A percentile compares a stretch with the other conserved stretches of the same genome.
Evolutionary conservation across 495 filamentous ascomycete genomes (phyloP).

Genomic region (Aspergillus cristatus): DNA sequence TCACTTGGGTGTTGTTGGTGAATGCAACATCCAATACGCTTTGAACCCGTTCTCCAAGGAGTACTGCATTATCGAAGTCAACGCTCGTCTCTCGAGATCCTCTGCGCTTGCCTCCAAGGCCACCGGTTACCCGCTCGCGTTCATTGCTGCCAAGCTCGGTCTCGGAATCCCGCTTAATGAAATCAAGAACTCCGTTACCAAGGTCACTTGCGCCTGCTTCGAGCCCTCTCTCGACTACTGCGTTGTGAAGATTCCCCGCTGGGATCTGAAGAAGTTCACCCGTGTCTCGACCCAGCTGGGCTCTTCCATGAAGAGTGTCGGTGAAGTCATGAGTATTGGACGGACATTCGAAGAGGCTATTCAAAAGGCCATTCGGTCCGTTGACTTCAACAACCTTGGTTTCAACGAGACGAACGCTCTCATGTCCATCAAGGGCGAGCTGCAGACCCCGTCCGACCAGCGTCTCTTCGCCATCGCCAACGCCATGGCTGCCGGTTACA

Average conservation of each 20-base stretch:
- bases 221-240: conserved; percentile 99
- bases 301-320: conserved; percentile 99
- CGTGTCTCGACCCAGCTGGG: conserved; percentile 89
- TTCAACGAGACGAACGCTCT: conserved; percentile 88
- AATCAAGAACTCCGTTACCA: conserved; percentile 92
- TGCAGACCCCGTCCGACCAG: conserved; percentile 96
- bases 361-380: conserved; percentile 91
- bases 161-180: conserved; percentile 92
- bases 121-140: conserved; percentile 93
- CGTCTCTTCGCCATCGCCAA: conserved; percentile 96
- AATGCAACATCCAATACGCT: conserved; percentile 98
- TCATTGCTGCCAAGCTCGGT: conserved; percentile 92
- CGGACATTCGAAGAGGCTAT: conserved; percentile 97
- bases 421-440: conserved; percentile 91
- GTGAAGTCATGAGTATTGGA: conserved; percentile 98
- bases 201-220: conserved; percentile 94
- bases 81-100: conserved; percentile 91
- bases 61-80: conserved; percentile 99
- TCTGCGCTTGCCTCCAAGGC: conserved; percentile 96
- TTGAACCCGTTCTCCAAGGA: conserved; percentile 93
- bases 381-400: conserved; percentile 91
- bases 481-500: conserved; percentile 89
- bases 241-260: conserved; percentile 96
- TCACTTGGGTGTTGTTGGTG: conserved; percentile 91
- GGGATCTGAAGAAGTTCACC: conserved; percentile 98